Percentiles rank a stretch among this genome's conserved stretches.
Evolutionary conservation across 202 grass and related monocot genomes (phyloP).

Genomic region (Eragrostis tef): DNA sequence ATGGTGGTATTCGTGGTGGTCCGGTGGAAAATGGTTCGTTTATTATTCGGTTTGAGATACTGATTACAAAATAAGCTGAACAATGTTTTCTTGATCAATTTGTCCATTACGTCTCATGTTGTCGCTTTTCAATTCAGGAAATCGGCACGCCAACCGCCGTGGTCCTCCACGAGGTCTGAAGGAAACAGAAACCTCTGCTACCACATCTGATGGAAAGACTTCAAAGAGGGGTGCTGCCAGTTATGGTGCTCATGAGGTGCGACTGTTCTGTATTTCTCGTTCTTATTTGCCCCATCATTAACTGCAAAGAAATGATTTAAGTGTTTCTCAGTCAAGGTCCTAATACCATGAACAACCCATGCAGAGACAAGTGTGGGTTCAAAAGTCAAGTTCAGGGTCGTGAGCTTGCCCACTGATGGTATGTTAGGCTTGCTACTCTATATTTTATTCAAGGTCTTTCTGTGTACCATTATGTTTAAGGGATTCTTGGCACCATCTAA

Average conservation of each 20-base stretch:
- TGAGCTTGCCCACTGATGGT: slow-evolving; percentile 65
- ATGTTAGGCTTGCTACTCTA: slow-evolving; percentile 19
- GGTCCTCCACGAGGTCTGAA: slow-evolving; percentile 63
- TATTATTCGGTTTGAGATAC: slow-evolving; percentile 31
- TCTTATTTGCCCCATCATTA: slow-evolving; percentile 26
- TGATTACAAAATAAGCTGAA: slow-evolving; percentile 35
- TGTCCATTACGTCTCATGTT: background rate
- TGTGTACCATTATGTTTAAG: background rate
- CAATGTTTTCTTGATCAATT: background rate
- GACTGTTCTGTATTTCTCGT: slow-evolving; percentile 30
- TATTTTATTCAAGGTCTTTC: slow-evolving; percentile 30
- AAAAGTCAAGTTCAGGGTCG: slow-evolving; percentile 89
- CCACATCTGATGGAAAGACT: slow-evolving; percentile 73
- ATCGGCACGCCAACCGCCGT: slow-evolving; percentile 75
- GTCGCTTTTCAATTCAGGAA: slow-evolving; percentile 57
- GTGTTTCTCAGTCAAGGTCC: background rate
- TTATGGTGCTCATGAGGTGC: slow-evolving; percentile 89
- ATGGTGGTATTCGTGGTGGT: slow-evolving; percentile 58
- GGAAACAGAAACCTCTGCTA: slow-evolving; percentile 71
- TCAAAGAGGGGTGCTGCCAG: slow-evolving; percentile 64
- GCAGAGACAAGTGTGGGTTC: slow-evolving; percentile 99
- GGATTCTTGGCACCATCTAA: slow-evolving; percentile 31
- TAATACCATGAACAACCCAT: slow-evolving; percentile 41
- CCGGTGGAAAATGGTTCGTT: slow-evolving; percentile 77
- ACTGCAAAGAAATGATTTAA: slow-evolving; percentile 1